Base-by-base conservation (phyloP, 1,284 basidiomycete genomes). In the Pseudozyma sp. region DNA sequence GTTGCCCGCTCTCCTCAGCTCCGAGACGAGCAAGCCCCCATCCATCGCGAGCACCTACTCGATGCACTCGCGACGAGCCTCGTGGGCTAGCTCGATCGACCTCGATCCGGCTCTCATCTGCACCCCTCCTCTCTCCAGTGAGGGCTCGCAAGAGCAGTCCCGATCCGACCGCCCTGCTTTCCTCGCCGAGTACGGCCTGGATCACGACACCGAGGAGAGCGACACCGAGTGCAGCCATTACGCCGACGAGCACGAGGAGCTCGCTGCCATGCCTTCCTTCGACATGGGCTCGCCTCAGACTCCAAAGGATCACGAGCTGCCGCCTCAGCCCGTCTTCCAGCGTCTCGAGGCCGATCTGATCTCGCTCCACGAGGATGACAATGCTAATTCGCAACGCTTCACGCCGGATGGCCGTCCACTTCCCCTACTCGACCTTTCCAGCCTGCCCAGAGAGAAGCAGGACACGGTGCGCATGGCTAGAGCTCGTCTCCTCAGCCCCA, bases 1-100 rank as follows among this genome's bases (percentile, higher is more conserved):
- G 13, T 34, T 72, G 34, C 35, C 69, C 4, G 29, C 47, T 8
- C 51, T 67, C 16, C 40, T 48, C 54, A 37, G 24, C 40, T 39
- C 50, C 7, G n/a, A 55, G 19, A 50, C 29, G 34, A 29, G 45
- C 42, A 35, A 42, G 5, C 52, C 55, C 19, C 64, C 69, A 19
- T 72, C 69, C 37, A 67, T 72, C 16, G 69, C 69, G n/a, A 60
- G 62, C 40, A 63, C 69, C n/a, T 53, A 55, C 42, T 72, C 69
- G 16, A 13, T 52, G 10, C 55, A 55, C 39, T 67, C 63, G 19
- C 69, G 64, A 11, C 51, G 63, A n/a, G 54, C 44, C 8, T 72
- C 69, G 13, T 72, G 63, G 69, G 69, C 69, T 7, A 72, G 69
- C 33, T 72, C 69, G 3, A 35, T 67, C 49, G 69, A 72, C 14